Base-by-base conservation (phyloP, 257 asterid genomes). In the Fraxinus pennsylvanica region DNA sequence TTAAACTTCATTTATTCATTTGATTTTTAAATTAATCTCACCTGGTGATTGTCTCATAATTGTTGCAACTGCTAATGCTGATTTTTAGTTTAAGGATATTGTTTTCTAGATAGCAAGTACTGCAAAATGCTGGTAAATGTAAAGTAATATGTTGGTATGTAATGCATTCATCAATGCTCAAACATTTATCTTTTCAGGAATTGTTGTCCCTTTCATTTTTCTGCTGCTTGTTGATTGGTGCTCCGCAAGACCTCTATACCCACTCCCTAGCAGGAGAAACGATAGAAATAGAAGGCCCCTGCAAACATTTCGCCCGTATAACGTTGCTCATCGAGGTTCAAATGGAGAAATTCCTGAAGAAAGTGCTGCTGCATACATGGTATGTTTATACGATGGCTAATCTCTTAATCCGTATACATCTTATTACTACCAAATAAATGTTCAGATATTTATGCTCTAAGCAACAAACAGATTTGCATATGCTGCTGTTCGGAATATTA, bases 261-360 rank as follows among this genome's bases (percentile, higher is more conserved):
- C 98, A 54, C 97, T 92, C 21, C 99, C 98, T 7, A 88, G 98
- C 81, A 82, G 97, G 81, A 91, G 96, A 86, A 92, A 93, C 25
- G 98, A 92, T 45, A 88, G 91, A 86, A 90, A 85, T 65, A 89
- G 84, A 80, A 91, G 73, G 68, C 93, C 97, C 13, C 80, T 96
- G 50, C 99, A 96, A 76, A 89, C 96, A 9, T 92, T 91, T 80
- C 97, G 99, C 69, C 88, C 99, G 1, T 93, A 82, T 78, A 96
- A 96, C 89, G 74, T 96, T 69, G 99, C 99, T 9, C 99, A 93
- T 81, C 95, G 99, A 84, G 99, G 99, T 79, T 89, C 97, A 8
- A 92, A 93, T 87, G 99, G 98, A 82, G 99, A 96, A 89, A 71
- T 93, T 78, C 99, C 99, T 74, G 99, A 96, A 86, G 99, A 91